Percentiles rank a stretch among this genome's conserved stretches.
Evolutionary conservation across 495 filamentous ascomycete species (phyloP).

Genomic region (Penicillium subrubescens): DNA sequence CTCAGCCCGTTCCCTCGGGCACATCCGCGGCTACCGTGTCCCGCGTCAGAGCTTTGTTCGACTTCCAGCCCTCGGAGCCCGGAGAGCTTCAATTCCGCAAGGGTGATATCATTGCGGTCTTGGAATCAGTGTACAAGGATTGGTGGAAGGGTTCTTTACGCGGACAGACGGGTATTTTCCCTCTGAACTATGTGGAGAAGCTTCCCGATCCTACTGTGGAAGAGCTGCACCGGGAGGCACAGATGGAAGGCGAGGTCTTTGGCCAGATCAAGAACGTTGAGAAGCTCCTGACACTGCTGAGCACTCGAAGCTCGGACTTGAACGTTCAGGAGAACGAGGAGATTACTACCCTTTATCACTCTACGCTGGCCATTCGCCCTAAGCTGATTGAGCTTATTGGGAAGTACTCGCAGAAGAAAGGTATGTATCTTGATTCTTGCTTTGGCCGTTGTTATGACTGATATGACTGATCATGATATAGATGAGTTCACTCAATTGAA

Average conservation of each 20-base stretch:
- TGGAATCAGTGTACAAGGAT: constrained; percentile 98
- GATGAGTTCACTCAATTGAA: constrained; percentile 98
- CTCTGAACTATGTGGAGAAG: constrained; percentile 98
- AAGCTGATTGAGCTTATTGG: constrained; percentile 98
- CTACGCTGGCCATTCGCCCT: constrained; percentile 88
- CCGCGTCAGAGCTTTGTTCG: constrained; percentile 88
- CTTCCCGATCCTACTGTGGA: constrained; percentile 91
- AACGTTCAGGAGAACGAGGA: constrained; percentile 89
- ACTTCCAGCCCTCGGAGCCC: constrained; percentile 91
- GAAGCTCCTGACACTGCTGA: constrained; percentile 89
- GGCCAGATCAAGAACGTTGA: constrained; percentile 98
- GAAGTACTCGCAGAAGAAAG: constrained; percentile 99
- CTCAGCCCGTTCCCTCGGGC: constrained; percentile 58
- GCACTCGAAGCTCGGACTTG: constrained; percentile 88
- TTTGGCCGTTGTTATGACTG: not conserved
- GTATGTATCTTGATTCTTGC: constrained; percentile 44
- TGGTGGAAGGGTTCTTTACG: constrained; percentile 98
- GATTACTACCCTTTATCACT: constrained; percentile 91
- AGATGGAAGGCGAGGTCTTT: constrained; percentile 98
- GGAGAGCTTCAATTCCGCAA: constrained; percentile 96
- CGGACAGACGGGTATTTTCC: constrained; percentile 96
- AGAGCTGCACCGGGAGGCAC: constrained; percentile 91
- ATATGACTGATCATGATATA: constrained; percentile 40
- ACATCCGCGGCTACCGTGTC: constrained; percentile 98
- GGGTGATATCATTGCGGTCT: constrained; percentile 93